These are phyloP conservation scores for Barbatosphaeria neglecta DNA, from an alignment of 495 filamentous ascomycete genomes.

Conservation along the genomic window DNA sequence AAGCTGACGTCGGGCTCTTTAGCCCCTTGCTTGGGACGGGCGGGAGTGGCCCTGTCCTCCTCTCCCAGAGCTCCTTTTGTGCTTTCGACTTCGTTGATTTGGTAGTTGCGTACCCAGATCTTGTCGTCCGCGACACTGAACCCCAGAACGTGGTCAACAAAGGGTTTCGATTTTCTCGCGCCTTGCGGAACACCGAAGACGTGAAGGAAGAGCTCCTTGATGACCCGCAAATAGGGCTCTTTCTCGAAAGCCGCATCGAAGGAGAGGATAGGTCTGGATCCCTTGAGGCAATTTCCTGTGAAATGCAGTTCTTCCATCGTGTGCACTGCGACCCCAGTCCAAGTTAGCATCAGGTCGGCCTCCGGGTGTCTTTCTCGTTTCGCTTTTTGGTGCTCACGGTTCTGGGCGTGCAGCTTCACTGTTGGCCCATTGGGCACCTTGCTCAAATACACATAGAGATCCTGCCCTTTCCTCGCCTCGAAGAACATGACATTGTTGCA, in stretches of 20 bases:
- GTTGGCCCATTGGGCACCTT: conserved; percentile 94
- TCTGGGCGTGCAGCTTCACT: conserved; percentile 73
- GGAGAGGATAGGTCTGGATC: conserved; percentile 84
- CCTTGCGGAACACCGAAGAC: conserved; percentile 89
- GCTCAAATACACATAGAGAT: conserved; percentile 87
- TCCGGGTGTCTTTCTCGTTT: background rate
- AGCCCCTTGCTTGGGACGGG: conserved; percentile 3
- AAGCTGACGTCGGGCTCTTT: conserved; percentile 64
- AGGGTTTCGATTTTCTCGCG: conserved; percentile 83
- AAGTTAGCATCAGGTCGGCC: conserved; percentile 3
- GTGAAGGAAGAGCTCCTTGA: conserved; percentile 81
- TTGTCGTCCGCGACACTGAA: conserved; percentile 90
- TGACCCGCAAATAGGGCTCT: conserved; percentile 55
- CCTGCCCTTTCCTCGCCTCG: conserved; percentile 88
- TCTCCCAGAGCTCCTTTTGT: conserved; percentile 31
- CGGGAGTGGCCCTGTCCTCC: conserved; percentile 13
- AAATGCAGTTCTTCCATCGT: conserved; percentile 96
- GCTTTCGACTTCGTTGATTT: conserved; percentile 73
- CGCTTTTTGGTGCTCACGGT: conserved; percentile 20
- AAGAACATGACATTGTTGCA: conserved; percentile 98
- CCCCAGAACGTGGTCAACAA: conserved; percentile 86
- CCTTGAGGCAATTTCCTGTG: conserved; percentile 91
- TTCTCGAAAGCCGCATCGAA: conserved; percentile 81
- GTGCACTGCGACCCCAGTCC: conserved; percentile 46
- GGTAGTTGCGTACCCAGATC: conserved; percentile 93